phyloP scores from a whole-genome alignment of 805 yeast genomes.

The Saturnispora kantuleensis region DNA sequence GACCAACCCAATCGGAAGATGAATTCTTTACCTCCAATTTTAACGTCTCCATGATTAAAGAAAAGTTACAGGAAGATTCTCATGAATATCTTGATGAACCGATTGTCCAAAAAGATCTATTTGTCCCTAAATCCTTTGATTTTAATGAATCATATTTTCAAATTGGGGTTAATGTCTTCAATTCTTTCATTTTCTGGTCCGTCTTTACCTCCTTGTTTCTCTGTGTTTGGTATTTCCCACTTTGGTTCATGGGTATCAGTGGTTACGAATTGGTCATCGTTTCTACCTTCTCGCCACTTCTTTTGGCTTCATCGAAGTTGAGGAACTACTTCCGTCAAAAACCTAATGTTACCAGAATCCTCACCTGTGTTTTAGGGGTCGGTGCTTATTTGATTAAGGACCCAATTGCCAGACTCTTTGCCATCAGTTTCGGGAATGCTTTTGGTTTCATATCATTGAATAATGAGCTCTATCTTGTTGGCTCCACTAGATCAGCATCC shows the following conservation, averaged over 20 bases:
- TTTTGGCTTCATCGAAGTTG: slow-evolving; percentile 22
- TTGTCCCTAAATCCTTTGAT: slow-evolving; percentile 16
- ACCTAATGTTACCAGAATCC: slow-evolving; percentile 47
- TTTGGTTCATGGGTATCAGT: slow-evolving; percentile 96
- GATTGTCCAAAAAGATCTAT: background rate
- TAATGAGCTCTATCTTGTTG: slow-evolving; percentile 36
- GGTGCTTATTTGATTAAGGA: slow-evolving; percentile 61
- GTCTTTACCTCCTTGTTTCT: slow-evolving; percentile 70
- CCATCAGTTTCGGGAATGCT: slow-evolving; percentile 56
- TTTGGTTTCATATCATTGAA: slow-evolving; percentile 54
- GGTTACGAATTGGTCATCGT: slow-evolving; percentile 78
- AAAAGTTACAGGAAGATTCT: background rate
- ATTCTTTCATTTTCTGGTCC: slow-evolving; percentile 80
- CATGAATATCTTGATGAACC: background rate
- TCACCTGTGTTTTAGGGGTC: slow-evolving; percentile 54
- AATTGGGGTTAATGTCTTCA: slow-evolving; percentile 39
- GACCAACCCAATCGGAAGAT: slow-evolving; percentile 17
- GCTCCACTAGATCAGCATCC: slow-evolving; percentile 21
- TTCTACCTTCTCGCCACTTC: slow-evolving; percentile 44
- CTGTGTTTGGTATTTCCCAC: slow-evolving; percentile 93
- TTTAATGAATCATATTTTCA: slow-evolving; percentile 25
- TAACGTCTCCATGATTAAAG: slow-evolving; percentile 7
- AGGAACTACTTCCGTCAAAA: slow-evolving; percentile 29
- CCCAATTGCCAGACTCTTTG: slow-evolving; percentile 63
- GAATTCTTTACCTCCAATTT: slow-evolving; percentile 22